These are phyloP conservation scores for Geotrichum bryndzae DNA, from an alignment of 1,139 yeast species.

Conservation along the genomic window DNA sequence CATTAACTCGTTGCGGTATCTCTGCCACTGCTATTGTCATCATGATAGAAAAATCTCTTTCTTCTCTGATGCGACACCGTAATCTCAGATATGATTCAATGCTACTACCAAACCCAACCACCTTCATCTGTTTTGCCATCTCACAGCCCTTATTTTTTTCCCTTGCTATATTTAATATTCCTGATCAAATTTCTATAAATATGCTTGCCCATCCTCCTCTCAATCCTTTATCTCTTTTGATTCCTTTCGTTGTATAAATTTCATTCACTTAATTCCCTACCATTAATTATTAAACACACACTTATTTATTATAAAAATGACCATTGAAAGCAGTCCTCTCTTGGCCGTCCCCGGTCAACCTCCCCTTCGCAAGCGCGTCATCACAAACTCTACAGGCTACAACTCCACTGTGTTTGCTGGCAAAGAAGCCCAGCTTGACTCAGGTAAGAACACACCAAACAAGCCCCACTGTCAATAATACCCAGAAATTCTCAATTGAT, in stretches of 20 bases:
- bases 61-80: not conserved
- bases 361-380: constrained; percentile 5
- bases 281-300: not conserved
- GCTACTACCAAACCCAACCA: not conserved
- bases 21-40: not conserved
- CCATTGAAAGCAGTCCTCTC: not conserved
- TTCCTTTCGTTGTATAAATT: not conserved
- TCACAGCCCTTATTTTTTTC: not conserved
- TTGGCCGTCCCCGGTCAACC: constrained; percentile 13
- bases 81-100: not conserved
- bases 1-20: not conserved
- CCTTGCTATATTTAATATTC: not conserved
- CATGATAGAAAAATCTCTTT: not conserved
- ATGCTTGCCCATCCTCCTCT: not conserved
- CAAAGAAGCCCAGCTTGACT: constrained; percentile 72
- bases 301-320: not conserved
- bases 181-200: not conserved
- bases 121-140: not conserved
- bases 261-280: not conserved
- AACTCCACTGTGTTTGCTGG: constrained; percentile 71
- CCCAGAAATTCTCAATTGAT: not conserved
- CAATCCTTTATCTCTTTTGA: not conserved
- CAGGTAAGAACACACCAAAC: constrained; percentile 29
- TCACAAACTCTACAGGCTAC: constrained; percentile 45
- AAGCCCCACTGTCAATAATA: not conserved